Percentiles rank a stretch among this genome's conserved stretches.
Conservation (phyloP, 139 green algal genomes). For the Gonium pectorale region DNA sequence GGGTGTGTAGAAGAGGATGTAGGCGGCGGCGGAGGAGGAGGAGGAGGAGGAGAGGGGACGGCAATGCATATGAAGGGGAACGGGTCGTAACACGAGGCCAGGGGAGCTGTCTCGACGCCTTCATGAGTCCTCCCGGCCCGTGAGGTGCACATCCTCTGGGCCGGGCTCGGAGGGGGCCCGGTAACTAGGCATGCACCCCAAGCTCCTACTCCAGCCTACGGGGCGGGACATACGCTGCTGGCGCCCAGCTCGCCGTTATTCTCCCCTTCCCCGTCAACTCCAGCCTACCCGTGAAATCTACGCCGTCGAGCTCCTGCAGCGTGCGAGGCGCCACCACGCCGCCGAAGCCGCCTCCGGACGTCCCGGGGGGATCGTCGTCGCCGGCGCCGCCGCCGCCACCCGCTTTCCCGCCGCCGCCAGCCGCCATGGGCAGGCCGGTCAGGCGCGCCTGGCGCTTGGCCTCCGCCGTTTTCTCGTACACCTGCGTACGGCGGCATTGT, state of each 20-base stretch:
- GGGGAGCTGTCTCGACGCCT: not conserved
- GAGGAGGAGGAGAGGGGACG: no score
- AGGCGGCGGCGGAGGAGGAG: not conserved
- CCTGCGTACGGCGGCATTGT: conserved; percentile 12
- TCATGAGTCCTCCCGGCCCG: no score
- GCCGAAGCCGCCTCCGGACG: not conserved
- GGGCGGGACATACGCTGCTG: no score
- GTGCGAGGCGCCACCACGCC: not conserved
- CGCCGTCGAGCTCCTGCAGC: conserved; percentile 21
- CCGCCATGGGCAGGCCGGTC: conserved; percentile 38
- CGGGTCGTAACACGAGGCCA: no score
- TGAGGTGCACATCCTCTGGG: no score
- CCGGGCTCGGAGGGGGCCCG: no score
- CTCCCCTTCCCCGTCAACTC: no score
- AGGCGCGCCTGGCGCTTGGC: conserved; percentile 53
- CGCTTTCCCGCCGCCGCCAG: not conserved
- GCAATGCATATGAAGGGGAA: no score
- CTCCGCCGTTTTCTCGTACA: conserved; percentile 48
- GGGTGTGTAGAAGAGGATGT: not conserved
- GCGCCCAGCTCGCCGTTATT: no score
- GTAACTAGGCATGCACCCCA: no score
- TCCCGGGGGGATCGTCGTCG: not conserved
- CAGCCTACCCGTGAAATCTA: conserved; percentile 26
- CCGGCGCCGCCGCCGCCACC: not conserved
- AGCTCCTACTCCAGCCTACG: no score